Percentiles rank a stretch among this genome's conserved stretches.
Conservation (phyloP, 2,329 filamentous ascomycete genomes). For the Penicillium frequentans region DNA sequence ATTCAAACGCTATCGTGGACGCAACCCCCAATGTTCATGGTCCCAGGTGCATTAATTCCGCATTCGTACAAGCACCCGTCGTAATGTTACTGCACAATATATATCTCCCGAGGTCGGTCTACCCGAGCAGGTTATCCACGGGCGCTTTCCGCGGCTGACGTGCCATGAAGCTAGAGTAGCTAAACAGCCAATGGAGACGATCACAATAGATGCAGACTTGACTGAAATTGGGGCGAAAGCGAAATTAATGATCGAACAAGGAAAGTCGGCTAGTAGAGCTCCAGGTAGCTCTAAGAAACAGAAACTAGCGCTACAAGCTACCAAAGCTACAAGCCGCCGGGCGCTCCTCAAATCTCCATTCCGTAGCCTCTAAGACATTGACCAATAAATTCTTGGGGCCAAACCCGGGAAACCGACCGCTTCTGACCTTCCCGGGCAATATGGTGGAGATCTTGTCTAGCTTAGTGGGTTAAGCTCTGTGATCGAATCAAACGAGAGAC, state of each 20-base stretch:
- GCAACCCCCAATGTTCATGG: too few relatives aligned
- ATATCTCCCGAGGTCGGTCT: neutral
- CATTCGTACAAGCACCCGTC: neutral
- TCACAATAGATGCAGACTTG: neutral
- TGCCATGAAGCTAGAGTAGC: slow-evolving; percentile 8
- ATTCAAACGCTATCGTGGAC: too few relatives aligned
- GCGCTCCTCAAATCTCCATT: neutral
- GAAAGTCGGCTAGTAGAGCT: neutral
- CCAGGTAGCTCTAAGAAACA: neutral
- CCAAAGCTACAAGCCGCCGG: neutral
- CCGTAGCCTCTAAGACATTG: neutral
- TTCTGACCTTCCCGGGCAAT: neutral
- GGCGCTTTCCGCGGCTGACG: slow-evolving; percentile 28
- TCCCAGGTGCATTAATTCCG: neutral
- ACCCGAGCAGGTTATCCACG: slow-evolving; percentile 4
- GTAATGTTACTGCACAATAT: neutral
- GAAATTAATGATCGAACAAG: neutral
- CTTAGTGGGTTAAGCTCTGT: neutral
- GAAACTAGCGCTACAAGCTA: neutral
- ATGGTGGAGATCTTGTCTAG: neutral
- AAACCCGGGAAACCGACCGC: slow-evolving; percentile 21
- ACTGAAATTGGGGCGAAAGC: neutral
- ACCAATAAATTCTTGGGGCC: slow-evolving; percentile 8
- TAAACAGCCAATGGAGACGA: neutral
- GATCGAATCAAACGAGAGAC: neutral